Evolutionary conservation across 441 rosid species (phyloP).

Genomic region (Syzygium malaccense): DNA sequence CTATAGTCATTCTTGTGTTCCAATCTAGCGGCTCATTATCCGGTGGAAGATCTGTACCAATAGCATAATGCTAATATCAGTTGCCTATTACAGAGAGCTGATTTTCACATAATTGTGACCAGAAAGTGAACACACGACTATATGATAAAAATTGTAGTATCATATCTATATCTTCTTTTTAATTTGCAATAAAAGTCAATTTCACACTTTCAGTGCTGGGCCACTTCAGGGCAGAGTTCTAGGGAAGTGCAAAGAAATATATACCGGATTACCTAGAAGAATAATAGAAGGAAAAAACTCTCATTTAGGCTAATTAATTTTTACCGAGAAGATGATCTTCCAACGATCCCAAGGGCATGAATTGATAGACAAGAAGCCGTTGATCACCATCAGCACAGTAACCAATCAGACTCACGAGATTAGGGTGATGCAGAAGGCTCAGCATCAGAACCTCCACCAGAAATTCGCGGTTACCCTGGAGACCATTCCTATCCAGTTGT

Average conservation of each 20-base stretch:
- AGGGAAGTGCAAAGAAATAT: neutral
- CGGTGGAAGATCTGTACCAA: constrained; percentile 4
- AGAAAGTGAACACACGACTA: neutral
- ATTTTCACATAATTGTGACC: neutral
- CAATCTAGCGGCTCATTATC: constrained; percentile 10
- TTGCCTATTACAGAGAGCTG: neutral
- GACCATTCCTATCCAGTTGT: constrained; percentile 10
- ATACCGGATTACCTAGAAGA: neutral
- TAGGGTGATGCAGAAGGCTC: constrained; percentile 17
- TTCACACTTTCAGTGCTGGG: neutral
- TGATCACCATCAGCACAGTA: constrained; percentile 15
- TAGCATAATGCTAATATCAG: neutral
- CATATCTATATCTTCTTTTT: neutral
- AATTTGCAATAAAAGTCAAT: neutral
- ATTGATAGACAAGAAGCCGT: constrained; percentile 13
- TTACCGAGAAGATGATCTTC: constrained; percentile 16
- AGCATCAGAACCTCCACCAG: constrained; percentile 15
- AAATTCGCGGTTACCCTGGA: constrained; percentile 11
- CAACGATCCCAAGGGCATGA: constrained; percentile 10
- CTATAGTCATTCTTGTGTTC: constrained; percentile 9
- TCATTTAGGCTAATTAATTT: neutral
- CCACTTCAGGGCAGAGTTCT: neutral
- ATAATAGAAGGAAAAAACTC: neutral
- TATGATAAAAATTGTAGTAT: neutral
- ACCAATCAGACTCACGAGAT: constrained; percentile 7